phyloP scores from a whole-genome alignment of 176 grass and related monocot genomes.

The Tuctoria greenei region DNA sequence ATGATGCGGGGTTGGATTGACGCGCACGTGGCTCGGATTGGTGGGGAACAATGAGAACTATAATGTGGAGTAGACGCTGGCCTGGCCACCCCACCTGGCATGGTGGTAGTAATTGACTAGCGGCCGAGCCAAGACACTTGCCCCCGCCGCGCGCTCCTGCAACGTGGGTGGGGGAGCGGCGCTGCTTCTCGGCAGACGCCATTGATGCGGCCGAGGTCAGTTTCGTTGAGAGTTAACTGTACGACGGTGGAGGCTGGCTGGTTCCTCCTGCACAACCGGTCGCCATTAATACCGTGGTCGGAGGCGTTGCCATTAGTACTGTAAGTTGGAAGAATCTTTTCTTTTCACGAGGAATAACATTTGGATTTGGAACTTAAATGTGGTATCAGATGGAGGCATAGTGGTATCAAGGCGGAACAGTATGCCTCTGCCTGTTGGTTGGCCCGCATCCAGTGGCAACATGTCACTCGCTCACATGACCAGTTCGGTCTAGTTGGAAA shows the following conservation, averaged over 20 bases:
- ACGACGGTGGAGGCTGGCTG: not conserved
- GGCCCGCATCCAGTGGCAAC: not conserved
- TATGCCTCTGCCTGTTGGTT: not conserved
- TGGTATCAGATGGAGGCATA: too few species aligned
- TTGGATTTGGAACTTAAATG: not conserved
- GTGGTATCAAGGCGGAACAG: not conserved
- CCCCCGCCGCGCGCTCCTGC: not conserved
- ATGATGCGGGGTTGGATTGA: not conserved
- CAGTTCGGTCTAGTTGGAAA: not conserved
- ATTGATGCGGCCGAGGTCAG: not conserved
- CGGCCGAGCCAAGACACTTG: not conserved
- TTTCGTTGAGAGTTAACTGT: not conserved
- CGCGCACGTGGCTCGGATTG: not conserved
- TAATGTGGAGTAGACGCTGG: not conserved
- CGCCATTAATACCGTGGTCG: not conserved
- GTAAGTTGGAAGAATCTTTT: not conserved
- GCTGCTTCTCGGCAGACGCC: not conserved
- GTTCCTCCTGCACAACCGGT: not conserved
- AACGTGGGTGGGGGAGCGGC: not conserved
- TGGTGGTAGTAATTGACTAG: conserved; percentile 22
- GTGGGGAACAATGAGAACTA: conserved; percentile 33
- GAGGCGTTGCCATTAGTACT: not conserved
- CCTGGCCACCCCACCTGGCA: not conserved
- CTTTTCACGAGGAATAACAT: not conserved
- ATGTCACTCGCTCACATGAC: not conserved